Base-by-base conservation (phyloP, 2,329 filamentous ascomycete species). In the Alternaria panax region DNA sequence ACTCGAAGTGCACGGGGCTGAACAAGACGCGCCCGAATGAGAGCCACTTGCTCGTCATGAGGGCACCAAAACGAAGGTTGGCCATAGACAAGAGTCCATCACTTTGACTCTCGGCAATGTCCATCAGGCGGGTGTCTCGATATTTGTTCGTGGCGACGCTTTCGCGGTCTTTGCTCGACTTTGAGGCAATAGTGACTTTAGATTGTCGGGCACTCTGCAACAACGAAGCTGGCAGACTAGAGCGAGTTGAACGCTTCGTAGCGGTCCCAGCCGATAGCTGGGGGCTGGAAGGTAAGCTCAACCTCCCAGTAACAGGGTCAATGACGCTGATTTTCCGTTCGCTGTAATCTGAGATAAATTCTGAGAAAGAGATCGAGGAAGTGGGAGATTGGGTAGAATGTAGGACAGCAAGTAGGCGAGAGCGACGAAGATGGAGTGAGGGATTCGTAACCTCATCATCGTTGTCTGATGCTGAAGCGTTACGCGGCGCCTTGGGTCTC, bases 31-130 rank as follows among this genome's bases (percentile, higher is more conserved):
- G 89, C 1, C 92, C 92, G 74, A 94, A 94, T 0, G 90, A 92
- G 24, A 95, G 85, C 92, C 91, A 95, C 73, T 93, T 93, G 82
- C 90, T 93, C 24, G 93, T 92, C 60, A 92, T 93, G 82, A 95
- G 88, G 2, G 91, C 92, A 5, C 90, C 91, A 16, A 92, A 88
- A 2, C 92, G 85, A 22, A 95, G 84, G 70, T 93, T 92, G 62
- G 92, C 90, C 73, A 90, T 89, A 0, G 88, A 78, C 5, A 75
- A 71, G 16, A 79, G 64, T 1, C 77, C 78, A 43, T 76, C 73
- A 2, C 72, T 69, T 59, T 81, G 72, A 7, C 65, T 71, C 57
- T 80, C 77, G 2, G 78, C 75, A 51, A 75, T 70, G 32, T 79
- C 76, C 59, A 79, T 86, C 20, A 90, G 78, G 2, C 88, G 87